A percentile compares a stretch with the other conserved stretches of the same genome.
Conservation (phyloP, 176 grass and related monocot species). For the Olyra latifolia region DNA sequence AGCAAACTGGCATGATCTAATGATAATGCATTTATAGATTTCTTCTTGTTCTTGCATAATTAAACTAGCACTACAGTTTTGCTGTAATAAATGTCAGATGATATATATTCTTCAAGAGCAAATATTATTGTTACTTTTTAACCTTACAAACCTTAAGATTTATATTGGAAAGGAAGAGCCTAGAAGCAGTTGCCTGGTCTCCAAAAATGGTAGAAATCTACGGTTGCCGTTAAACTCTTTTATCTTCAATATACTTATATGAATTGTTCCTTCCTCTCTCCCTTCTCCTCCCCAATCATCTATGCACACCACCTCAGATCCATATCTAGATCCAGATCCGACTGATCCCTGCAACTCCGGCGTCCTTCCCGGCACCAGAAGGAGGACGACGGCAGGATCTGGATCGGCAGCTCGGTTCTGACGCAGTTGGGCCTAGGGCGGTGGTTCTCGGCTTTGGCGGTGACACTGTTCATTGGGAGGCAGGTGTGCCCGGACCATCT, state of each 20-base stretch:
- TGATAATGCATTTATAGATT: neutral
- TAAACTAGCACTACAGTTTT: neutral
- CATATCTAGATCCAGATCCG: too few species aligned
- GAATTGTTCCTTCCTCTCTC: too few species aligned
- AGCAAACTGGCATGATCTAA: conserved; percentile 14
- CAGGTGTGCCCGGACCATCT: too few species aligned
- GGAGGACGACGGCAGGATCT: too few species aligned
- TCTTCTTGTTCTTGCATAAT: neutral
- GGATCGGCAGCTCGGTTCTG: too few species aligned
- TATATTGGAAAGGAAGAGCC: conserved; percentile 53
- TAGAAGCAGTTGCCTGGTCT: conserved; percentile 53
- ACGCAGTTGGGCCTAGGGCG: too few species aligned
- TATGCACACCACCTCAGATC: too few species aligned
- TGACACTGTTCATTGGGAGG: too few species aligned
- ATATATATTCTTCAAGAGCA: neutral
- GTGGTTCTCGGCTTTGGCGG: too few species aligned
- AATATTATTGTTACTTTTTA: conserved; percentile 18
- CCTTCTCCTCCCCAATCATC: too few species aligned
- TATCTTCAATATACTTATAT: conserved; percentile 1
- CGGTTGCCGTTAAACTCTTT: neutral
- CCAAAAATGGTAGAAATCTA: conserved; percentile 42
- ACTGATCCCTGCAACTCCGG: too few species aligned
- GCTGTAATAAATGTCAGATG: neutral
- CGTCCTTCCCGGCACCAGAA: too few species aligned
- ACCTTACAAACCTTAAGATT: conserved; percentile 40